These are phyloP conservation scores for Leptographium galeiforme DNA, from an alignment of 2,329 filamentous ascomycete species.

Conservation along the genomic window DNA sequence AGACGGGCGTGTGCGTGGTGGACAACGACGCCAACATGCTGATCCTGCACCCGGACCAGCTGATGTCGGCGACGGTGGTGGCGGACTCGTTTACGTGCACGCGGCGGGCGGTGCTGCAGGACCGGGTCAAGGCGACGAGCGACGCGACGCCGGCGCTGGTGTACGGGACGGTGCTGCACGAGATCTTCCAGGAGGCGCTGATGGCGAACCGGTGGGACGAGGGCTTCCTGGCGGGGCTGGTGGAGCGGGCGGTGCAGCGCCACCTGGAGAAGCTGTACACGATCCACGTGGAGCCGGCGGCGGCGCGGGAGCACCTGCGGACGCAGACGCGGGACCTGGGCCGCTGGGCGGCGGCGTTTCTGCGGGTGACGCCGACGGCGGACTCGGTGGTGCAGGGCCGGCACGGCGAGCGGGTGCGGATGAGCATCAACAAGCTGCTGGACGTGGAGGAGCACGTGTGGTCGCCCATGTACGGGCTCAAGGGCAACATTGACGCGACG, in stretches of 20 bases:
- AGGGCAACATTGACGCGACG: constrained; percentile 95
- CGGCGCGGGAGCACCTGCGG: constrained; percentile 66
- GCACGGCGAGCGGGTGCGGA: constrained; percentile 59
- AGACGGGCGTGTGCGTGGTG: constrained; percentile 59
- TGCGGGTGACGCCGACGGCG: constrained; percentile 56
- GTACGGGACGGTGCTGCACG: constrained; percentile 87
- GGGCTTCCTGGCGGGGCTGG: constrained; percentile 49
- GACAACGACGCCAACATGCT: constrained; percentile 75
- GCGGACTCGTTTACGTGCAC: constrained; percentile 93
- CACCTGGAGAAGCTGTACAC: constrained; percentile 85
- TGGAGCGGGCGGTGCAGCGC: constrained; percentile 55
- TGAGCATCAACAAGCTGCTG: constrained; percentile 85
- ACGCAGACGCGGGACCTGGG: constrained; percentile 74
- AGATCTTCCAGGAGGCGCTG: constrained; percentile 86
- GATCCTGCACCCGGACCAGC: constrained; percentile 86
- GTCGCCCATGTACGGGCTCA: constrained; percentile 94
- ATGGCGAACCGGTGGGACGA: constrained; percentile 71
- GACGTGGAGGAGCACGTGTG: constrained; percentile 97
- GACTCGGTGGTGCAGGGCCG: constrained; percentile 68
- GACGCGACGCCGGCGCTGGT: constrained; percentile 69
- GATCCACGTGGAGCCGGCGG: constrained; percentile 60
- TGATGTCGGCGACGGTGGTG: constrained; percentile 88
- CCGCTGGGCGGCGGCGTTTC: constrained; percentile 72
- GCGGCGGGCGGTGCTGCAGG: constrained; percentile 82
- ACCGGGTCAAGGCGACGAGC: constrained; percentile 82